A percentile compares a stretch with the other conserved stretches of the same genome.
Evolutionary conservation across 129 eudicot species (phyloP).

Genomic region (Flaveria robusta): DNA sequence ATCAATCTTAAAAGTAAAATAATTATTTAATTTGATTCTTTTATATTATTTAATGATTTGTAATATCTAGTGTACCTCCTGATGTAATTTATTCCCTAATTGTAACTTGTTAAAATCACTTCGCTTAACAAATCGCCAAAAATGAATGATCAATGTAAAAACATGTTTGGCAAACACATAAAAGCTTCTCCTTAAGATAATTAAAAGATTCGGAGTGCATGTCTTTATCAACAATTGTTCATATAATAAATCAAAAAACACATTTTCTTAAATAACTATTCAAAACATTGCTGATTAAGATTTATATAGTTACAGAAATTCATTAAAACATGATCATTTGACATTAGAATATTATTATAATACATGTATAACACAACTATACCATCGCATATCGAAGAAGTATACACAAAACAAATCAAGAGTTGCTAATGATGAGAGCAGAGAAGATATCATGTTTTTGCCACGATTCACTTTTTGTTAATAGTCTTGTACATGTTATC

Average conservation of each 20-base stretch:
- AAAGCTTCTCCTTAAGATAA: too few species aligned
- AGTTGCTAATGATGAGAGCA: not conserved
- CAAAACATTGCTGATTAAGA: not conserved
- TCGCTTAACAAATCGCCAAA: not conserved
- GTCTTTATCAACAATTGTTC: not conserved
- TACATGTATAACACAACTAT: constrained; percentile 21
- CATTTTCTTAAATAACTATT: too few species aligned
- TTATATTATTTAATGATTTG: too few species aligned
- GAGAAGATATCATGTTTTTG: not conserved
- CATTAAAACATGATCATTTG: not conserved
- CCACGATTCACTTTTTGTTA: constrained; percentile 35
- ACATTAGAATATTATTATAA: not conserved
- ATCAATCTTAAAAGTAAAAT: too few species aligned
- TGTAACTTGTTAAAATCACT: too few species aligned
- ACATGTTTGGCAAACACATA: not conserved
- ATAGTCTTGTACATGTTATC: constrained; percentile 42
- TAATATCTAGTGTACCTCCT: too few species aligned
- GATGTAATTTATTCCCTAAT: too few species aligned
- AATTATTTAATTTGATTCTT: too few species aligned
- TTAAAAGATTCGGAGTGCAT: not conserved
- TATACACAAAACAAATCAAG: constrained; percentile 18
- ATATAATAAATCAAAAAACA: too few species aligned
- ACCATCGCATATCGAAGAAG: constrained; percentile 17
- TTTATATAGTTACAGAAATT: not conserved
- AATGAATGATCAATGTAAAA: not conserved